Conservation (phyloP, 2,329 filamentous ascomycete species). For the Penicillium sp. region DNA sequence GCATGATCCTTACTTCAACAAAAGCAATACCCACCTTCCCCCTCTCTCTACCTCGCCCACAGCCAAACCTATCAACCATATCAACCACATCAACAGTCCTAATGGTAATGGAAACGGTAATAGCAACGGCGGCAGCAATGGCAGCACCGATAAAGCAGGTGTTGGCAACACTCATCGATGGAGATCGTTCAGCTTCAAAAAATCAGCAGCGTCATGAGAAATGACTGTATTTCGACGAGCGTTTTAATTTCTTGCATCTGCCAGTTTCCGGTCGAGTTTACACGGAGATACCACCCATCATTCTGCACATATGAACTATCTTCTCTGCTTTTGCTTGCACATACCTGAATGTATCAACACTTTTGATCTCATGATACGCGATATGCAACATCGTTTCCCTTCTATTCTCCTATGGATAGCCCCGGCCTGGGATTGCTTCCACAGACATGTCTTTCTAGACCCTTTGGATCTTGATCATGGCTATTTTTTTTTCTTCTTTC, state of each 20-base stretch:
- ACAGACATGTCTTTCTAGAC: slow-evolving; percentile 21
- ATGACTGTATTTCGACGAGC: slow-evolving; percentile 5
- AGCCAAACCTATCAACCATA: not conserved
- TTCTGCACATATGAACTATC: slow-evolving; percentile 24
- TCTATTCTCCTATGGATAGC: slow-evolving; percentile 10
- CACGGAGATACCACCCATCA: slow-evolving; percentile 20
- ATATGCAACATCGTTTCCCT: slow-evolving; percentile 5
- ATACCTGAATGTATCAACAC: slow-evolving; percentile 37
- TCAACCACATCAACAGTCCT: not conserved
- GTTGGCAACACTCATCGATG: slow-evolving; percentile 17
- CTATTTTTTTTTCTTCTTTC: slow-evolving; percentile 2
- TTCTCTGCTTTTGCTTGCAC: slow-evolving; percentile 27
- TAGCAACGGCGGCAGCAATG: not conserved
- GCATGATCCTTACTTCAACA: not conserved
- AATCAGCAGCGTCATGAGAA: slow-evolving; percentile 11
- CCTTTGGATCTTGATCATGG: slow-evolving; percentile 8
- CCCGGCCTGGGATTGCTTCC: not conserved
- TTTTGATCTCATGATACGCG: slow-evolving; percentile 18
- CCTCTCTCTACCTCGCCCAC: not conserved
- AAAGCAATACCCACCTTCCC: slow-evolving; percentile 1
- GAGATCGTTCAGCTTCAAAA: slow-evolving; percentile 28
- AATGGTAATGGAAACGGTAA: not conserved
- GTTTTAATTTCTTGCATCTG: slow-evolving; percentile 14
- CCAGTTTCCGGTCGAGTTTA: slow-evolving; percentile 9
- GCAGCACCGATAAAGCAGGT: slow-evolving; percentile 12